Base-by-base conservation (phyloP, 1,284 basidiomycete genomes). In the Cutaneotrichosporon sp. region DNA sequence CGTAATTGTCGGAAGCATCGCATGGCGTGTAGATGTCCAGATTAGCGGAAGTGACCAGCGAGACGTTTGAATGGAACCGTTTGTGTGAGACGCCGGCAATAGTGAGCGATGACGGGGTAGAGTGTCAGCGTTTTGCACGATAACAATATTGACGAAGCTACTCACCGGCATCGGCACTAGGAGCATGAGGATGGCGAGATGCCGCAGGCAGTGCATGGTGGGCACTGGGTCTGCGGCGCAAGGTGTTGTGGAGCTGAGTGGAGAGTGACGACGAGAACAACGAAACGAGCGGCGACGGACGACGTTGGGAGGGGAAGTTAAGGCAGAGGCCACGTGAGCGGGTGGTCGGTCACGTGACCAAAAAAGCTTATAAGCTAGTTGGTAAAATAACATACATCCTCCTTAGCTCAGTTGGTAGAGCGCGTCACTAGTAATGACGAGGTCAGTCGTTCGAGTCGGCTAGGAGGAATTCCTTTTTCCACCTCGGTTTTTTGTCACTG, bases 351-450 rank as follows among this genome's bases (percentile, higher is more conserved):
- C n/a, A n/a, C n/a, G n/a, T n/a, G n/a, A n/a, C n/a, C n/a, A n/a
- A n/a, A n/a, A n/a, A n/a, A n/a, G n/a, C n/a, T n/a, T n/a, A n/a
- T n/a, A n/a, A n/a, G n/a, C n/a, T n/a, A n/a, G n/a, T n/a, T n/a
- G n/a, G n/a, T n/a, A n/a, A n/a, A n/a, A n/a, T n/a, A 31, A 31
- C 29, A 31, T 10, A 9, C 29, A 31, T 32, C 49, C 49, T 41
- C 31, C 26, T 62, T 66, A 66, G 64, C 64, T 64, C 64, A 66
- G 64, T 43, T 63, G 62, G 64, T 66, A 66, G 64, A 66, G 64
- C 64, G 64, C 62, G 64, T 63, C 64, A 66, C 64, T 66, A 66
- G 64, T 66, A 66, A 46, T 46, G 45, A 25, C 45, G 32, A 46
- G 45, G 45, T 37, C 45, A 46, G 45, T 46, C 33, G 45, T 46